Conservation (phyloP, 2,329 filamentous ascomycete genomes). For the Ascochyta pisi region DNA sequence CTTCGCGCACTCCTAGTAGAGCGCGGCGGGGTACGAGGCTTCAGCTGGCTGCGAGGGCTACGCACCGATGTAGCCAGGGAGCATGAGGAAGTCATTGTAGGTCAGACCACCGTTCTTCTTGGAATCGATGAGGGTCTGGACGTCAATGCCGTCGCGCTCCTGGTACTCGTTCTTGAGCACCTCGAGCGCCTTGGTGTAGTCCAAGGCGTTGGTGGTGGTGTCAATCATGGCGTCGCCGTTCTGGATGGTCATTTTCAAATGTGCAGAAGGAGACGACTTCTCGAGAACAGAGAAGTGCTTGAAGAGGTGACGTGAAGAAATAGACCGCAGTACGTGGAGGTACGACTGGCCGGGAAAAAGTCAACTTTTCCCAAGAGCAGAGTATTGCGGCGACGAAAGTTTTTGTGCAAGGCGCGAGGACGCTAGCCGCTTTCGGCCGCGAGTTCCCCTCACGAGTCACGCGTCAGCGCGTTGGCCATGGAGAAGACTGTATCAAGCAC, state of each 20-base stretch:
- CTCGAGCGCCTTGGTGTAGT: conserved; percentile 78
- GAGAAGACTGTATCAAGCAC: too few relatives aligned
- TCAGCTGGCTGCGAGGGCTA: conserved; percentile 19
- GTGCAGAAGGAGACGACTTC: conserved; percentile 29
- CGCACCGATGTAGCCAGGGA: conserved; percentile 92
- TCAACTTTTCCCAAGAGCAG: conserved; percentile 57
- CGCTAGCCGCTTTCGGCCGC: conserved; percentile 12
- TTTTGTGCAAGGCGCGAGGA: conserved; percentile 27
- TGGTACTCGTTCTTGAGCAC: conserved; percentile 79
- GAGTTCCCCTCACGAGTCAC: conserved; percentile 1
- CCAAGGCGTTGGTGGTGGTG: conserved; percentile 65
- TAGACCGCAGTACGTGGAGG: conserved; percentile 42
- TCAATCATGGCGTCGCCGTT: conserved; percentile 67
- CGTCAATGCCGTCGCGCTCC: conserved; percentile 82
- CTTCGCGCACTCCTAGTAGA: conserved; percentile 7
- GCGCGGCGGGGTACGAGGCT: neutral
- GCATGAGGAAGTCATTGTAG: conserved; percentile 97
- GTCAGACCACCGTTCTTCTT: conserved; percentile 91
- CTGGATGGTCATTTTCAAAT: conserved; percentile 71
- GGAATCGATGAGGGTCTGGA: conserved; percentile 87
- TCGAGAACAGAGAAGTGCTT: conserved; percentile 38
- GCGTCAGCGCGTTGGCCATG: too few relatives aligned
- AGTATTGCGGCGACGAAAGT: conserved; percentile 34
- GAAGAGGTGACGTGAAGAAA: conserved; percentile 34
- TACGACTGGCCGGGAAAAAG: conserved; percentile 64